These are phyloP conservation scores for Phaseolus lunatus DNA, from an alignment of 306 rosid genomes.

Conservation along the genomic window DNA sequence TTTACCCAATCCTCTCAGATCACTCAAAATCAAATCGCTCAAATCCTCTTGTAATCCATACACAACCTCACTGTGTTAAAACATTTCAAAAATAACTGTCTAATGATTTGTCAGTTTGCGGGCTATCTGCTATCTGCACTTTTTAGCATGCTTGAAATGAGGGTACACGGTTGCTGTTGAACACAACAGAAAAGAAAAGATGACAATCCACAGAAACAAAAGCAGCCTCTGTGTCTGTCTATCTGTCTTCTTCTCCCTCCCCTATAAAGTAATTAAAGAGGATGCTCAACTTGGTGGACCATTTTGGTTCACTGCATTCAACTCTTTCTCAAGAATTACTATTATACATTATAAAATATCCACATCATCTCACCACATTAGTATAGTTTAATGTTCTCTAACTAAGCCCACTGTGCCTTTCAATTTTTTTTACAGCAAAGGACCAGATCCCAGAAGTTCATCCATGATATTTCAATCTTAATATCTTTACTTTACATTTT, in stretches of 20 bases:
- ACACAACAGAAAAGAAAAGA: background rate
- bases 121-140: background rate
- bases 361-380: background rate
- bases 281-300: conserved; percentile 52
- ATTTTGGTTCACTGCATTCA: background rate
- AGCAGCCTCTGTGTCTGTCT: conserved; percentile 9
- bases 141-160: background rate
- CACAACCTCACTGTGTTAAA: too few relatives aligned
- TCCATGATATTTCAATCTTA: background rate
- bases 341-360: background rate
- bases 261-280: conserved; percentile 37
- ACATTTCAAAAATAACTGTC: background rate
- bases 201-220: conserved; percentile 38
- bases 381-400: background rate
- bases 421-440: background rate
- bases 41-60: too few relatives aligned
- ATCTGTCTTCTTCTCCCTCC: background rate
- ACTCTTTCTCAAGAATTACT: background rate
- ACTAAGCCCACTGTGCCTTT: background rate
- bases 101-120: background rate
- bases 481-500: too few relatives aligned
- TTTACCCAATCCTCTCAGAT: too few relatives aligned
- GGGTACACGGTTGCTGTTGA: conserved; percentile 1
- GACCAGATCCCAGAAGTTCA: background rate
- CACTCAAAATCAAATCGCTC: too few relatives aligned